Conservation (phyloP, 2,329 filamentous ascomycete species). For the Aspergillus arachidicola region DNA sequence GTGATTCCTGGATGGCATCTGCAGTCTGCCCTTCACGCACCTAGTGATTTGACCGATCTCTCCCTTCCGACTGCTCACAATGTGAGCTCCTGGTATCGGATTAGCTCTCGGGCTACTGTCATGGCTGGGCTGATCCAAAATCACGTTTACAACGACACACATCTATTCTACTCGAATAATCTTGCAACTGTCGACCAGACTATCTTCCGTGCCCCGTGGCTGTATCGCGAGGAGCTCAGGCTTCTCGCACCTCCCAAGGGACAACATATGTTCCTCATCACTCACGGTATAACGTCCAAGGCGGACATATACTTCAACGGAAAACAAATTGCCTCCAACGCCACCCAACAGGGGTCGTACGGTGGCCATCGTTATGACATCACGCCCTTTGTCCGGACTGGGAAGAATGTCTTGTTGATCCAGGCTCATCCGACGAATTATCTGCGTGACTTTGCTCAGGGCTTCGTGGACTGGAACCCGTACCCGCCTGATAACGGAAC, state of each 20-base stretch:
- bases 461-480: constrained; percentile 66
- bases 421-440: constrained; percentile 62
- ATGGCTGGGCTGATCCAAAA: constrained; percentile 60
- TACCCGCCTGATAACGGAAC: constrained; percentile 65
- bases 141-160: constrained; percentile 54
- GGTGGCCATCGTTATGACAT: constrained; percentile 60
- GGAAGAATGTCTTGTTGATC: constrained; percentile 56
- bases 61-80: constrained; percentile 49
- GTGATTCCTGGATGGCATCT: constrained; percentile 52
- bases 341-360: constrained; percentile 59
- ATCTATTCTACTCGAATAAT: constrained; percentile 60
- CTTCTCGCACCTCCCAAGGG: constrained; percentile 34
- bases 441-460: constrained; percentile 60
- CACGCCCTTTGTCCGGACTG: constrained; percentile 43
- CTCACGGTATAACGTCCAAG: constrained; percentile 62
- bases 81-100: constrained; percentile 55
- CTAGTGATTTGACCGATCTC: constrained; percentile 40
- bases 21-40: constrained; percentile 46
- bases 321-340: constrained; percentile 51
- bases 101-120: constrained; percentile 56
- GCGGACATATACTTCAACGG: constrained; percentile 66
- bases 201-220: constrained; percentile 59
- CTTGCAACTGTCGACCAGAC: constrained; percentile 48
- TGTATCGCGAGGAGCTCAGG: constrained; percentile 59
- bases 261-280: constrained; percentile 57